Conservation (phyloP, 345 rosid species). For the Clarkia xantiana region DNA sequence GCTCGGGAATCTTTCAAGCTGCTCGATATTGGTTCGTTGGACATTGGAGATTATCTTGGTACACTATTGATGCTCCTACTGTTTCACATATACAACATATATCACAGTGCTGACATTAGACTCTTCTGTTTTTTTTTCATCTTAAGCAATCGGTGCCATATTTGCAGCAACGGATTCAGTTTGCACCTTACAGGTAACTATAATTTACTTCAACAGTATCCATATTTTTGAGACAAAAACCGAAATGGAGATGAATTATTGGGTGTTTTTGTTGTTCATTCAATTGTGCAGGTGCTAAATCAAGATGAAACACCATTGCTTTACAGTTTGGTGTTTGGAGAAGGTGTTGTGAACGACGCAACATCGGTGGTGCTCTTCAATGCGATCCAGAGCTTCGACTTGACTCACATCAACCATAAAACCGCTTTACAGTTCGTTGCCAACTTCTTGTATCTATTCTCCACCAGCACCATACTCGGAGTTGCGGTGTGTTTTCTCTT, state of each 20-base stretch:
- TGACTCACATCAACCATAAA: slow-evolving; percentile 22
- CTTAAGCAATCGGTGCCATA: slow-evolving; percentile 40
- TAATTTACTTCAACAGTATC: too few species aligned
- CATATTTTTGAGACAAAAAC: too few species aligned
- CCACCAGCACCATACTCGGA: slow-evolving; percentile 33
- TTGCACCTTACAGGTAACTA: slow-evolving; percentile 33
- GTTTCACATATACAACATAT: not conserved
- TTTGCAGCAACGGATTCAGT: slow-evolving; percentile 45
- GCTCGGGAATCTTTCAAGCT: slow-evolving; percentile 26
- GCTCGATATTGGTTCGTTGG: slow-evolving; percentile 27
- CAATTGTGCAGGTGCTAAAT: slow-evolving; percentile 22
- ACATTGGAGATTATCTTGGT: slow-evolving; percentile 33
- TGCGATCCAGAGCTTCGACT: slow-evolving; percentile 31
- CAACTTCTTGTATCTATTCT: slow-evolving; percentile 29
- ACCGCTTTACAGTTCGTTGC: slow-evolving; percentile 21
- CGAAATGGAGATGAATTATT: too few species aligned
- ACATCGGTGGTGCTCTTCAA: slow-evolving; percentile 41
- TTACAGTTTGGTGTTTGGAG: slow-evolving; percentile 37
- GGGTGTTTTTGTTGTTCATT: not conserved
- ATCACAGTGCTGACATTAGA: not conserved
- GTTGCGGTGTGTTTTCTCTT: slow-evolving; percentile 12
- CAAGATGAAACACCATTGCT: slow-evolving; percentile 39
- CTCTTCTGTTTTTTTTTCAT: not conserved
- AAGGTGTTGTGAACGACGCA: slow-evolving; percentile 41
- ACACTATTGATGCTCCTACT: not conserved